Conservation (phyloP, 225 moss, liverwort and hornwort genomes). For the Ulota crispa region DNA sequence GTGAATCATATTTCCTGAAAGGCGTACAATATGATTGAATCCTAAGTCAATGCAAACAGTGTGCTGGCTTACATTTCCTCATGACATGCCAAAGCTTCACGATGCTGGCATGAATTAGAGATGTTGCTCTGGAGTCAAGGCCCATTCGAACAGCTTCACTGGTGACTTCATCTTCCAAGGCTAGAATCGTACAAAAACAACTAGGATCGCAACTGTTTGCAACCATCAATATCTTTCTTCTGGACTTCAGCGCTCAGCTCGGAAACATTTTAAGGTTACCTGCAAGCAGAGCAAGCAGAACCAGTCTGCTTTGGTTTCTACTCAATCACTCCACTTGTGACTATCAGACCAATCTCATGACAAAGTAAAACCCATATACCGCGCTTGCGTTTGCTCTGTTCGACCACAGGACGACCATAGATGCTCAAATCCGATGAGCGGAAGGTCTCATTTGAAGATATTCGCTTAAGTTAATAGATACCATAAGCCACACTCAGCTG, state of each 20-base stretch:
- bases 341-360: neutral
- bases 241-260: neutral
- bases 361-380: neutral
- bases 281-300: neutral
- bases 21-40: neutral
- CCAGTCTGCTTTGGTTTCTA: neutral
- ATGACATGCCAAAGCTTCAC: neutral
- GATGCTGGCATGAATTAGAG: neutral
- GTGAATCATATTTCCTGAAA: neutral
- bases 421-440: neutral
- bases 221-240: conserved; percentile 17
- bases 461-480: neutral
- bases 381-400: neutral
- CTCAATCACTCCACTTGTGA: neutral
- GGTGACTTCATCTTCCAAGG: conserved; percentile 9
- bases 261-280: neutral
- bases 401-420: neutral
- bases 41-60: neutral
- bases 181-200: neutral
- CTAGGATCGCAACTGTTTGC: neutral
- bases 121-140: neutral
- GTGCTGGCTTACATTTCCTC: conserved; percentile 8
- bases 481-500: neutral
- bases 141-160: neutral
- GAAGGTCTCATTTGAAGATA: neutral